Conservation (phyloP, 2,329 filamentous ascomycete species). For the Rhinocladiella similis region DNA sequence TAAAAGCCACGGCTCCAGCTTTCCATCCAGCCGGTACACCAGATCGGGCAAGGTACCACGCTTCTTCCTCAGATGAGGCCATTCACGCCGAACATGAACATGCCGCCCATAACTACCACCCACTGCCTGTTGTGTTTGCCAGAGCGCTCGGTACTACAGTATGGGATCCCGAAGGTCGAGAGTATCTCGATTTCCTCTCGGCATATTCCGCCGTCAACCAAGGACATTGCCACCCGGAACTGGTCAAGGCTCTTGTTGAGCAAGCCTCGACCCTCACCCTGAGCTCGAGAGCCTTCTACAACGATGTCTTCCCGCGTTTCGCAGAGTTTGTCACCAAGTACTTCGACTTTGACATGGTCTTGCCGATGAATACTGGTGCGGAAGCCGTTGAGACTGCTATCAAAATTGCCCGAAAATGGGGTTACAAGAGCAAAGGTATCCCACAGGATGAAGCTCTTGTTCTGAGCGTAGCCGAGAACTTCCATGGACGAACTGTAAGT, state of each 20-base stretch:
- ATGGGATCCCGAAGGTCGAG: constrained; percentile 93
- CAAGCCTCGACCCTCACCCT: constrained; percentile 88
- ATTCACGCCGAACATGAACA: constrained; percentile 79
- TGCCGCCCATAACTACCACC: constrained; percentile 98
- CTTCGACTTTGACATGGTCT: constrained; percentile 95
- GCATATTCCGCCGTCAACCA: constrained; percentile 98
- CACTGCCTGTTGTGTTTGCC: constrained; percentile 89
- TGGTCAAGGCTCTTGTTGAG: constrained; percentile 84
- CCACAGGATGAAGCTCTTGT: constrained; percentile 80
- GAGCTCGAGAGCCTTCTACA: constrained; percentile 94
- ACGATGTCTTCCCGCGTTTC: constrained; percentile 96
- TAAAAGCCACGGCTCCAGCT: constrained; percentile 43
- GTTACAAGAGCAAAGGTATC: constrained; percentile 93
- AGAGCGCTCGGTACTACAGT: constrained; percentile 81
- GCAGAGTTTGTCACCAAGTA: constrained; percentile 85
- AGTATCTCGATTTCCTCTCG: constrained; percentile 97
- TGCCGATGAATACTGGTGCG: constrained; percentile 97
- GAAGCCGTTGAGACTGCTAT: constrained; percentile 95
- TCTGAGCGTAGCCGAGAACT: constrained; percentile 86
- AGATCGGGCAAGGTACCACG: constrained; percentile 61
- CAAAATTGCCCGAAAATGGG: constrained; percentile 97
- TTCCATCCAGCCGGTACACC: constrained; percentile 40
- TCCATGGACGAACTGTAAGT: constrained; percentile 89
- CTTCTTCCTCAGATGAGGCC: constrained; percentile 74
- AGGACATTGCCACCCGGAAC: constrained; percentile 94